Base-by-base conservation (phyloP, 1,139 yeast species). In the Suhomyces guaymorum region DNA sequence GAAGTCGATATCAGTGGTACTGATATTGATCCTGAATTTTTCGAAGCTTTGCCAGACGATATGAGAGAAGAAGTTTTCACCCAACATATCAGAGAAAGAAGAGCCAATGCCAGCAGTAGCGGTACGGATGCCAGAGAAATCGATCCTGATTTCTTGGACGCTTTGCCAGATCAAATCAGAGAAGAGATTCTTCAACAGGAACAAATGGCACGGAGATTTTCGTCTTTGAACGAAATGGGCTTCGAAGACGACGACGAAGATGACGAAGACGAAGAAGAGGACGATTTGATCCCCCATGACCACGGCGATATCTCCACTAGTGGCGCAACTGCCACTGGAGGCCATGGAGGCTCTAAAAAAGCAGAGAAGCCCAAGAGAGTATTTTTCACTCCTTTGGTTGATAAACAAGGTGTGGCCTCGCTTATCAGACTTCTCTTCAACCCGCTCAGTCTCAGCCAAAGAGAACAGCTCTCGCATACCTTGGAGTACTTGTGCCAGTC, bases 41-140 rank as follows among this genome's bases (percentile, higher is more conserved):
- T 90, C 44, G 86, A 83, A 48, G 97, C 96, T 0, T 69, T 90
- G 24, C 97, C 97, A 0, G 96, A 86, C 31, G 95, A 87, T 35
- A 85, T 90, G 85, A 70, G 96, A 34, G 95, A 89, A 46, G 97
- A 90, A 52, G 97, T 89, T 0, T 80, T 88, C 51, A 80, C 94
- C 0, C 95, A 89, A 48, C 96, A 89, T 54, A 69, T 89, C 4
- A 69, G 92, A 28, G 95, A 88, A 45, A 54, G 75, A 42, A 52
- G 81, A 34, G 78, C 71, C 47, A 82, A 65, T 65, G 80, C 81
- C 4, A 57, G 64, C 11, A 65, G 61, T 24, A 54, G 63, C 1
- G 73, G 71, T 6, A 54, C 70, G 0, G 66, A 61, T 15, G 60
- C 72, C 4, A 70, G 89, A 28, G 95, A 84, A 49, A 75, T 87